Percentiles rank a stretch among this genome's conserved stretches.
Conservation (phyloP, 2,329 filamentous ascomycete genomes). For the Alternaria dauci region DNA sequence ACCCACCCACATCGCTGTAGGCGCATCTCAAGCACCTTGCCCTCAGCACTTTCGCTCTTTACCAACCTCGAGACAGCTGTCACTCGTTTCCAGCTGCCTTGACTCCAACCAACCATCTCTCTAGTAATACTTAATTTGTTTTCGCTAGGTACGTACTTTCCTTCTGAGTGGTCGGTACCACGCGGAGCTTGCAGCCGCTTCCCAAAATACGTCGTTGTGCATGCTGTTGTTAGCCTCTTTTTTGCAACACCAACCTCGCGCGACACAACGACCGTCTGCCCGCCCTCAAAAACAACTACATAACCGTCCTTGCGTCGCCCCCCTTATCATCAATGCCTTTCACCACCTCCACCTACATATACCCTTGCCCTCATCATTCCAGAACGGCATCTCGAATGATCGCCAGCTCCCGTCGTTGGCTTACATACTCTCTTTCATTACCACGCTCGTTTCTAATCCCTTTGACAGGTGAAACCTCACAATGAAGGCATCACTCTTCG, state of each 20-base stretch:
- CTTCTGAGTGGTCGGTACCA: conserved; percentile 2
- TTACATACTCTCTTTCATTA: conserved; percentile 18
- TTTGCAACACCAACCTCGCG: conserved; percentile 9
- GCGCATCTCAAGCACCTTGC: conserved; percentile 36
- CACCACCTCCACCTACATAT: not conserved
- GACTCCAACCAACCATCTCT: not conserved
- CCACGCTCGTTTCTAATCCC: conserved; percentile 2
- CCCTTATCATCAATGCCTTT: not conserved
- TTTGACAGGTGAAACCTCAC: conserved; percentile 18
- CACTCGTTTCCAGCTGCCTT: conserved; percentile 37
- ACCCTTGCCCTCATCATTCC: not conserved
- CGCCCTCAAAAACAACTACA: conserved; percentile 7
- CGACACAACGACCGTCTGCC: conserved; percentile 9
- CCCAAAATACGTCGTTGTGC: not conserved
- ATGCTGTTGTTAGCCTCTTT: conserved; percentile 13
- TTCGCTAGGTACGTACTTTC: conserved; percentile 21
- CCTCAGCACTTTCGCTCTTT: conserved; percentile 32
- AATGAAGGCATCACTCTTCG: conserved; percentile 44
- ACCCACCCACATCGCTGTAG: conserved; percentile 35
- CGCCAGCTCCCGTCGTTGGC: conserved; percentile 6
- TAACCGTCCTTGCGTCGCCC: not conserved
- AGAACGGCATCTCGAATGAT: conserved; percentile 1
- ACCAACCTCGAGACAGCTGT: conserved; percentile 31
- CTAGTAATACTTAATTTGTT: conserved; percentile 18
- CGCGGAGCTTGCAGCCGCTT: conserved; percentile 4